Evolutionary conservation across 1,284 basidiomycete genomes (phyloP), one percentile per base, ranked within the genome.

Genomic region (Rhodotorula mucilaginosa): DNA sequence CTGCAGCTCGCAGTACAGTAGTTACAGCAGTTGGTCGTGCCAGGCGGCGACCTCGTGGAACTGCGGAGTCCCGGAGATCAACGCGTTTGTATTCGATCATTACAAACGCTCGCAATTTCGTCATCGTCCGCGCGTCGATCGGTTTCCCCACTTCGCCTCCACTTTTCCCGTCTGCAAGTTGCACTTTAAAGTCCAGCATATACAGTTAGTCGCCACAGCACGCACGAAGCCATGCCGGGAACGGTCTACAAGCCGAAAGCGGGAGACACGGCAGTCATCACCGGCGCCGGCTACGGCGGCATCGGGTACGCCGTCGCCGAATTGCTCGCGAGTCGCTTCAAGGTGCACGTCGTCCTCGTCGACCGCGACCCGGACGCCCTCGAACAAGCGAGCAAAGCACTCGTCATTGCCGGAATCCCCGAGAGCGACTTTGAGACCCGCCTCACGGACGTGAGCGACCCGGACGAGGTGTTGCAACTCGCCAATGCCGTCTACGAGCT

Each of bases 211-310:
- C 39, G 26, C 26, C 26, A 26, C 26, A 26, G 26, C 26, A 26
- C 26, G 26, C 26, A 26, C 26, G 26, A 44, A 44, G 10, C 39
- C 39, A 44, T 44, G 39, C 34, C 34, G 34, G 3, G 44, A 18
- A 48, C 54, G 31, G 58, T 34, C 5, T 39, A 26, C 21, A 31
- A 31, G 8, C 58, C 48, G 34, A 34, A 23, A n/a, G 21, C 23
- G 3, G 64, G 58, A 23, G 49, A 51, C 47, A 21, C 71, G 34
- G 74, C 72, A 18, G 73, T 76, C 65, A 67, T 75, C 46, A 76
- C 77, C 7, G 77, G 77, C 15, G 73, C 74, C 19, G 72, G 69
- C 8, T 65, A 29, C 18, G 77, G 77, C 19, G 78, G 78, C 1
- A 78, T 79, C 60, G 78, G 78, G 15, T 77, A 56, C 67, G 70